Conservation (phyloP, 1,284 basidiomycete species). For the Peniophora sp. region DNA sequence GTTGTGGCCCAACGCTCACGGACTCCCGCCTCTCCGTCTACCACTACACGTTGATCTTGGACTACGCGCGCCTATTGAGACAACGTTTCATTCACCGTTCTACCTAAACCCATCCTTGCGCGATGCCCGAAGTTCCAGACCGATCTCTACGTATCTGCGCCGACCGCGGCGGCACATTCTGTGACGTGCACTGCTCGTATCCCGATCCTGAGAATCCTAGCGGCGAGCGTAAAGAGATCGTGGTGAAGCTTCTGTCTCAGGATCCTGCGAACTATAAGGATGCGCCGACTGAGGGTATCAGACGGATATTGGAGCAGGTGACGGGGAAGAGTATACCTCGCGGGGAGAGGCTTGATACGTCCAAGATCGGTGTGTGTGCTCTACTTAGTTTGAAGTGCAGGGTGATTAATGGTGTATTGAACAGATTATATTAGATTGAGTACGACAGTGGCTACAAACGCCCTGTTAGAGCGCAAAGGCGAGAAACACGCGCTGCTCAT, state of each 20-base stretch:
- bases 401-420: neutral
- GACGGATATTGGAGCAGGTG: constrained; percentile 81
- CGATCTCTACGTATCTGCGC: constrained; percentile 51
- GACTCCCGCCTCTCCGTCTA: no score
- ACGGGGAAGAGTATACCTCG: constrained; percentile 63
- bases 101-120: neutral
- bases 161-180: constrained; percentile 71
- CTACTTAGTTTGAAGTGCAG: no score
- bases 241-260: constrained; percentile 82
- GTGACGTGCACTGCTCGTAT: constrained; percentile 76
- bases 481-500: constrained; percentile 88
- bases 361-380: constrained; percentile 79
- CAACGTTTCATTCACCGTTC: no score
- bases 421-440: constrained; percentile 87
- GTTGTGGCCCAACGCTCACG: neutral
- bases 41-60: no score
- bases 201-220: constrained; percentile 53
- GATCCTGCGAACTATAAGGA: constrained; percentile 85
- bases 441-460: constrained; percentile 96
- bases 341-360: constrained; percentile 61
- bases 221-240: constrained; percentile 58
- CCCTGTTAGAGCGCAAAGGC: constrained; percentile 90
- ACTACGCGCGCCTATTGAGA: no score
- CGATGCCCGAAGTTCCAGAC: constrained; percentile 38
- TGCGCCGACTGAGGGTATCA: constrained; percentile 91